Percentiles rank a stretch among this genome's conserved stretches.
phyloP scores from a whole-genome alignment of 495 filamentous ascomycete species.

The Penicillium coprophilum region DNA sequence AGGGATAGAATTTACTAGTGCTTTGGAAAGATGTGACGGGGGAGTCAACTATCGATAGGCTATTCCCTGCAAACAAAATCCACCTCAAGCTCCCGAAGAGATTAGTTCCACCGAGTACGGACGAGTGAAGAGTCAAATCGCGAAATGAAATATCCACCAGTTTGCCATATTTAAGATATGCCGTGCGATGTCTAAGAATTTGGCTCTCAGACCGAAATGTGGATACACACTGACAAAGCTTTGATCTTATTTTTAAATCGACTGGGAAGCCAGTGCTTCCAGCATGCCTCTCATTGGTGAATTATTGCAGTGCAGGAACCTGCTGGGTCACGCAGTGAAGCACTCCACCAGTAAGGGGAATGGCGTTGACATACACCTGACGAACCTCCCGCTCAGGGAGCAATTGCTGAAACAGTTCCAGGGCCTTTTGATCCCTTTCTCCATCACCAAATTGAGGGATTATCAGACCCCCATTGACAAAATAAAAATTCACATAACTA shows the following conservation, averaged over 20 bases:
- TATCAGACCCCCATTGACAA: constrained; percentile 29
- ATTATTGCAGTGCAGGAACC: constrained; percentile 9
- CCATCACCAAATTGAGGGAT: constrained; percentile 29
- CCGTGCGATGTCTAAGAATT: constrained; percentile 1
- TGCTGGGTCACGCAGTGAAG: constrained; percentile 34
- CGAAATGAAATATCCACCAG: neutral
- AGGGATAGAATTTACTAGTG: neutral
- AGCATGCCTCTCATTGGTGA: neutral
- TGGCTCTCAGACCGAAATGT: neutral
- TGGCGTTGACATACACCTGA: constrained; percentile 27
- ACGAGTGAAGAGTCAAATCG: constrained; percentile 1
- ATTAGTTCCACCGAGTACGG: neutral
- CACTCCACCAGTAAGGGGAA: constrained; percentile 30
- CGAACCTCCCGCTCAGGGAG: constrained; percentile 22
- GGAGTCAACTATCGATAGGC: no score
- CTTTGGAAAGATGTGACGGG: no score
- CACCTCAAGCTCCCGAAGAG: neutral
- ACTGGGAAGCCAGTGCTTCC: neutral
- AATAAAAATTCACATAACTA: constrained; percentile 33
- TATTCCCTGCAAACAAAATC: no score
- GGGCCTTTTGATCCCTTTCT: constrained; percentile 19
- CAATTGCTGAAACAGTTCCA: constrained; percentile 21
- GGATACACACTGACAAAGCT: constrained; percentile 1
- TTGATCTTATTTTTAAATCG: neutral
- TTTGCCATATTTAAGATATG: neutral